A percentile compares a stretch with the other conserved stretches of the same genome.
Evolutionary conservation across 2,329 filamentous ascomycete genomes (phyloP).

Genomic region (Incumbomyces delicatus): DNA sequence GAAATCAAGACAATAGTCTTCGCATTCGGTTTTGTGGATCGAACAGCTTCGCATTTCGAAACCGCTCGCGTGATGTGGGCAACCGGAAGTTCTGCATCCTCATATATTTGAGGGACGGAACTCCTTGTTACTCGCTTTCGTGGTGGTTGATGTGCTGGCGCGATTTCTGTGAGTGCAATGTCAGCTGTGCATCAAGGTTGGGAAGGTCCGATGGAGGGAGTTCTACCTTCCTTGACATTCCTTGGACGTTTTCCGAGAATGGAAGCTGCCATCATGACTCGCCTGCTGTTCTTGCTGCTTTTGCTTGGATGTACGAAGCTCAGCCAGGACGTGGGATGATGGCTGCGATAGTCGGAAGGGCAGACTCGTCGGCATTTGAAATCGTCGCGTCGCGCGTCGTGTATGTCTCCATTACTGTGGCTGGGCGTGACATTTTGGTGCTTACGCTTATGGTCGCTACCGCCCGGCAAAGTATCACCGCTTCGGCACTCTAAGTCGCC

Average conservation of each 20-base stretch:
- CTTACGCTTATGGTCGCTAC: no score
- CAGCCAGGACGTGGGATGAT: conserved; percentile 14
- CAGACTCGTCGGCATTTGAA: neutral
- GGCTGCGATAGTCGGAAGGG: conserved; percentile 8
- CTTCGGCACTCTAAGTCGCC: no score
- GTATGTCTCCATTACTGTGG: no score
- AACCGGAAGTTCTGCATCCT: conserved; percentile 23
- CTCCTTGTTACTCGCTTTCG: conserved; percentile 39
- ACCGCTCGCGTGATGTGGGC: conserved; percentile 10
- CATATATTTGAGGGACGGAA: conserved; percentile 31
- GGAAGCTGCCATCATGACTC: conserved; percentile 21
- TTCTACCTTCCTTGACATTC: conserved; percentile 31
- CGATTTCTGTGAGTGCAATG: conserved; percentile 10
- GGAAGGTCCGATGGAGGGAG: conserved; percentile 5
- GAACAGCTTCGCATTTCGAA: conserved; percentile 28
- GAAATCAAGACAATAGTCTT: conserved; percentile 29
- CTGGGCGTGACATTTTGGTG: no score
- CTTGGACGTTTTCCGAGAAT: conserved; percentile 37
- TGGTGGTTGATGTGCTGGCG: conserved; percentile 12
- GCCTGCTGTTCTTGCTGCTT: conserved; percentile 32
- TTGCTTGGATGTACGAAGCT: conserved; percentile 15
- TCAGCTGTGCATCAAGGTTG: neutral
- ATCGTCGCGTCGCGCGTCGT: neutral
- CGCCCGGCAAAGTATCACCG: no score
- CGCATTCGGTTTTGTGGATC: conserved; percentile 34